phyloP scores from a whole-genome alignment of 257 asterid species.

The Solanum verrucosum region DNA sequence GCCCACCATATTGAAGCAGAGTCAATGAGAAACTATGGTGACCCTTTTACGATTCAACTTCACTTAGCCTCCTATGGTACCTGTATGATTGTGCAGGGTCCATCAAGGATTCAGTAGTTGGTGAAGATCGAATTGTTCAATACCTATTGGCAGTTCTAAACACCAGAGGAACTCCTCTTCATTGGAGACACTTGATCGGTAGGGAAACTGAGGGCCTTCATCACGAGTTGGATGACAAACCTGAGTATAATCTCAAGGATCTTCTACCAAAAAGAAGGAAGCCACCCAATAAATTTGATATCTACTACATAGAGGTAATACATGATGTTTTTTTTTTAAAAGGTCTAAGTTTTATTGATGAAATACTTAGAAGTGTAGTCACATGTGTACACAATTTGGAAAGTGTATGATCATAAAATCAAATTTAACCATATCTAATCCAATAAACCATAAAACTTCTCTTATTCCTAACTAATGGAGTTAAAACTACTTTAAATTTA shows the following conservation, averaged over 20 bases:
- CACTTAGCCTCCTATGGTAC: neutral
- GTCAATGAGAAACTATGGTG: neutral
- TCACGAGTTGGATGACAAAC: conserved; percentile 25
- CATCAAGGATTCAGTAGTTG: conserved; percentile 89
- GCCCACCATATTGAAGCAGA: neutral
- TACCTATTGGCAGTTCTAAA: conserved; percentile 75
- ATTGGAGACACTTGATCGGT: conserved; percentile 44
- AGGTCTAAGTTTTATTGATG: neutral
- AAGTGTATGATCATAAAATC: neutral
- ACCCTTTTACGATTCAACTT: neutral
- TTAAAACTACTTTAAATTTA: neutral
- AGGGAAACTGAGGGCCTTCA: conserved; percentile 23
- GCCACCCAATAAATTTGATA: conserved; percentile 35
- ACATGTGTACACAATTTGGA: neutral
- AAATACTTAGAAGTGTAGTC: neutral
- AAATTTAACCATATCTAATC: neutral
- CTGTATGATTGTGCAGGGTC: conserved; percentile 52
- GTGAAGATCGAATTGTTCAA: conserved; percentile 85
- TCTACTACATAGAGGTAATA: conserved; percentile 64
- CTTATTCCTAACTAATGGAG: neutral
- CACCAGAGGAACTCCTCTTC: conserved; percentile 84
- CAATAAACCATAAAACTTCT: neutral
- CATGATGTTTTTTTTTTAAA: neutral
- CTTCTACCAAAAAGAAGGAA: conserved; percentile 44
- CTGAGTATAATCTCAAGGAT: conserved; percentile 45